Percentiles rank a stretch among this genome's conserved stretches.
Conservation (phyloP, 1,284 basidiomycete species). For the Cryptococcus sp. region DNA sequence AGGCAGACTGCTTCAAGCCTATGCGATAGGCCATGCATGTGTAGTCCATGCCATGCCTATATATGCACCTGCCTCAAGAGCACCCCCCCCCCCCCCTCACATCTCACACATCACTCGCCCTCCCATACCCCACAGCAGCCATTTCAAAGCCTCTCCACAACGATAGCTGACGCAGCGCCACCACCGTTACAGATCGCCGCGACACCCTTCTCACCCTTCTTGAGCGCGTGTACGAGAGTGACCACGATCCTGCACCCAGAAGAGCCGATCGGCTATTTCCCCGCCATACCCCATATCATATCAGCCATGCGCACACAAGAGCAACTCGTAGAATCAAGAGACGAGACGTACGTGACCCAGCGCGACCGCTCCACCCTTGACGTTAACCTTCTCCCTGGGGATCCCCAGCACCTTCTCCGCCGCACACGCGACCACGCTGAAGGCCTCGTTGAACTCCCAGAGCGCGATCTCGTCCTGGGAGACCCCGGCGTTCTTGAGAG, state of each 20-base stretch:
- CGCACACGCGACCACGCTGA: slow-evolving; percentile 88
- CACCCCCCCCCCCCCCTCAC: too few relatives aligned
- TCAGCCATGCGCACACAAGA: slow-evolving; percentile 3
- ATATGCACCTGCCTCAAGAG: too few relatives aligned
- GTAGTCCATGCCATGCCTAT: too few relatives aligned
- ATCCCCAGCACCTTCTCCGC: slow-evolving; percentile 85
- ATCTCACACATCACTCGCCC: too few relatives aligned
- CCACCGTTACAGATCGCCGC: slow-evolving; percentile 98
- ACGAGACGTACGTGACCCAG: slow-evolving; percentile 68
- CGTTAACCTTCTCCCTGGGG: slow-evolving; percentile 84
- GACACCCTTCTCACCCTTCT: slow-evolving; percentile 93
- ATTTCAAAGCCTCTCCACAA: slow-evolving; percentile 74
- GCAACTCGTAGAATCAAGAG: not conserved
- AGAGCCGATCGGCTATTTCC: slow-evolving; percentile 73
- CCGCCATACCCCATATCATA: slow-evolving; percentile 2
- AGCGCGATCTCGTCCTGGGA: slow-evolving; percentile 79
- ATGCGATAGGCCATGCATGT: too few relatives aligned
- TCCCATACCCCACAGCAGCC: not conserved
- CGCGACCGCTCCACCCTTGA: slow-evolving; percentile 89
- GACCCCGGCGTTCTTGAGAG: slow-evolving; percentile 82
- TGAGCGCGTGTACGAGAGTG: slow-evolving; percentile 84
- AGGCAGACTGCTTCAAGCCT: too few relatives aligned
- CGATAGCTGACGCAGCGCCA: slow-evolving; percentile 84
- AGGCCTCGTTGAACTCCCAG: slow-evolving; percentile 98
- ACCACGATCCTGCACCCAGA: slow-evolving; percentile 95